phyloP scores from a whole-genome alignment of 2,329 filamentous ascomycete species.

The Neofusicoccum sp. region DNA sequence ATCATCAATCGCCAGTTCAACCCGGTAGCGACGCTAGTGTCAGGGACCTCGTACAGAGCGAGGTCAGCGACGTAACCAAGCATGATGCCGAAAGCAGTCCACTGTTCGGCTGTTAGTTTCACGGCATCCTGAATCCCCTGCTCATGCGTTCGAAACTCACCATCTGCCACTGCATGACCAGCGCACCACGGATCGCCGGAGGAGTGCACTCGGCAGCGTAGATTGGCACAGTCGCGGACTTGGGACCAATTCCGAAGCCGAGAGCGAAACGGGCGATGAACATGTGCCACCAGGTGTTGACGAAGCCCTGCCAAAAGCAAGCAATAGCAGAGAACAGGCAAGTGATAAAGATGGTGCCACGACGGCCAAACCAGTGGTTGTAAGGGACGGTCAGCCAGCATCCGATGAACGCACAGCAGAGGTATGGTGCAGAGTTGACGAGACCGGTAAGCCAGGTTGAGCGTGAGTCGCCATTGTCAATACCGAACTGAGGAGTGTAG shows the following conservation, averaged over 20 bases:
- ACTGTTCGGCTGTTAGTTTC: not conserved
- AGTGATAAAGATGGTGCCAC: slow-evolving; percentile 73
- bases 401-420: slow-evolving; percentile 66
- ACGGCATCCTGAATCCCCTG: too few species aligned
- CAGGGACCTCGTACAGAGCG: slow-evolving; percentile 27
- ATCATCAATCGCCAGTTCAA: slow-evolving; percentile 32
- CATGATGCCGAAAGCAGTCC: slow-evolving; percentile 38
- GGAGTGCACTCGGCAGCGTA: slow-evolving; percentile 74
- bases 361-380: slow-evolving; percentile 67
- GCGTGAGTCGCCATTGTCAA: slow-evolving; percentile 45
- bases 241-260: slow-evolving; percentile 75
- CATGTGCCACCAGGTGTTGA: slow-evolving; percentile 69
- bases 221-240: slow-evolving; percentile 72
- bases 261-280: slow-evolving; percentile 69
- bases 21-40: slow-evolving; percentile 24
- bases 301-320: slow-evolving; percentile 63
- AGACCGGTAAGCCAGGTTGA: slow-evolving; percentile 62
- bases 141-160: not conserved
- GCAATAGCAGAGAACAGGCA: slow-evolving; percentile 65
- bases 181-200: slow-evolving; percentile 65
- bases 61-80: slow-evolving; percentile 27
- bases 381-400: slow-evolving; percentile 74
- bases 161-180: slow-evolving; percentile 83
- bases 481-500: slow-evolving; percentile 61
- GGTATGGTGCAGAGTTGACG: slow-evolving; percentile 61